Base-by-base conservation (phyloP, 176 grass and related monocot genomes). In the Eragrostis nindensis region DNA sequence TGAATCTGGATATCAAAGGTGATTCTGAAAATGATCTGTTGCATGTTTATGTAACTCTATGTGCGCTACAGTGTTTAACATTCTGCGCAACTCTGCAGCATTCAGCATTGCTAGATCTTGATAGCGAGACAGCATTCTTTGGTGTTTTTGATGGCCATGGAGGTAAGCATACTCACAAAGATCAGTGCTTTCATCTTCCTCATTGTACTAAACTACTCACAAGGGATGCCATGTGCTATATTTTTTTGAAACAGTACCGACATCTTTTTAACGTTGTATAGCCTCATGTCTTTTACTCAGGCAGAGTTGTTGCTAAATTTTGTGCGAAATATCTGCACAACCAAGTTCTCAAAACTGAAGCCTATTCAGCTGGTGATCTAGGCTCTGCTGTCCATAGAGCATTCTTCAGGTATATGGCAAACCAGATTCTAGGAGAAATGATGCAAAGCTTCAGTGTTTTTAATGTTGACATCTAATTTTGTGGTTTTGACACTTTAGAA, bases 81-180 rank as follows among this genome's bases (percentile, higher is more conserved):
- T 84, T 73, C 14, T 86, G 61, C 81, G 24, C 40, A 44, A 79
- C 77, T 71, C 72, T 90, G 62, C 80, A 99, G 96, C 96, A 99
- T 80, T 87, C 90, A 29, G 92, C 92, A 60, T 78, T 99, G 82
- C 88, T 88, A 86, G 79, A 95, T 87, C 90, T 95, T 80, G 92
- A 99, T 56, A 78, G 79, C 1, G 76, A 86, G 62, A 99, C 96
- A 39, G 86, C 96, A 73, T 90, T 99, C 86, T 95, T 98, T 79
- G 95, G 92, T 57, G 92, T 98, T 91, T 98, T 89, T 86, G 95
- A 98, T 89, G 95, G 95, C n/a, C 95, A 98, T 26, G 92, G 96
- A 82, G 96, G 96, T 99, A 87, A 87, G 21, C 25, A 62, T 66
- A 65, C 52, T 75, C 29, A 10, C 21, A 83, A 77, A 50, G 29